phyloP scores from a whole-genome alignment of 2,329 filamentous ascomycete genomes.

The Nakataea oryzae region DNA sequence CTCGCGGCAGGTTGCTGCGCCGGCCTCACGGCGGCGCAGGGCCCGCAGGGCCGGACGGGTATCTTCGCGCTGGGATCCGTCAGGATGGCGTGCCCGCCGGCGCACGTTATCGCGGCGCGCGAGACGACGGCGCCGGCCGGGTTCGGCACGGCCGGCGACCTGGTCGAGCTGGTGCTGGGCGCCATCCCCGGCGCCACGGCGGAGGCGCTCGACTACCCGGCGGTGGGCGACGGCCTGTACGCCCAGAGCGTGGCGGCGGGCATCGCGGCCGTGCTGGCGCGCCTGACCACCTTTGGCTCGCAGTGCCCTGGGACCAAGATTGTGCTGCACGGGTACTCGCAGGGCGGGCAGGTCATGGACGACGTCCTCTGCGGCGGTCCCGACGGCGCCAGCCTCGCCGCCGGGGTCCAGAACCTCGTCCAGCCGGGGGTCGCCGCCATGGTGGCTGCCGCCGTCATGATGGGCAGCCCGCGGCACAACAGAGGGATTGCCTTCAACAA shows the following conservation, averaged over 20 bases:
- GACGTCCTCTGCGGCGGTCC: constrained; percentile 39
- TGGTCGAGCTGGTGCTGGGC: constrained; percentile 27
- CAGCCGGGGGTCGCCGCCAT: constrained; percentile 32
- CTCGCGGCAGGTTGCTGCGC: too few relatives aligned
- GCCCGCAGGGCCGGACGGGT: background rate
- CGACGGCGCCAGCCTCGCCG: constrained; percentile 32
- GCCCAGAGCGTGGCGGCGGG: constrained; percentile 40
- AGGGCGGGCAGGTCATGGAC: constrained; percentile 13
- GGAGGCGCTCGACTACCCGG: constrained; percentile 40
- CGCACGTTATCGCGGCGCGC: constrained; percentile 38
- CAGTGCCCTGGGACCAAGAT: constrained; percentile 26
- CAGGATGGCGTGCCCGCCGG: constrained; percentile 22
- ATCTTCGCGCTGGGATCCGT: background rate
- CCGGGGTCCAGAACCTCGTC: constrained; percentile 29
- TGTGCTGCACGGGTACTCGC: constrained; percentile 24
- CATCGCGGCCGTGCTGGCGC: constrained; percentile 35
- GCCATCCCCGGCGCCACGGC: constrained; percentile 30
- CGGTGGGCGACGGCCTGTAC: constrained; percentile 39
- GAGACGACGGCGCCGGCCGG: constrained; percentile 35
- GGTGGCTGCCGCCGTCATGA: constrained; percentile 47
- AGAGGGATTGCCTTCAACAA: constrained; percentile 43
- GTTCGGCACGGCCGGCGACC: constrained; percentile 29
- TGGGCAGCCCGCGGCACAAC: constrained; percentile 47
- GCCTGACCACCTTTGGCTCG: constrained; percentile 35
- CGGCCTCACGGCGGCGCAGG: too few relatives aligned